Base-by-base conservation (phyloP, 176 grass and related monocot species). In the Metroxylon sagu region DNA sequence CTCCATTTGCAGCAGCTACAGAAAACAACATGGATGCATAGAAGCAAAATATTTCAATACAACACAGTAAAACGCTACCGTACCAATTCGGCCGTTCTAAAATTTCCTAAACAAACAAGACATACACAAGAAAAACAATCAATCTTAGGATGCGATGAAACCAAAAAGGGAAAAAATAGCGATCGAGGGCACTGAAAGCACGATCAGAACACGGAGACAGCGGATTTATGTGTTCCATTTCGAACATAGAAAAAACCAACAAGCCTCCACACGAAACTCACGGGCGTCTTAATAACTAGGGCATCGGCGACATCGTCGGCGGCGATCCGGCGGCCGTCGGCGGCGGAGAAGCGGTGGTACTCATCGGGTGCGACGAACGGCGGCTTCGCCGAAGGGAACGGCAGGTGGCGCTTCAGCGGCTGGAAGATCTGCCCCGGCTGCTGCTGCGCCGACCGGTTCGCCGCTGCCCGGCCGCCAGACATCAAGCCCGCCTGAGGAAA, bases 241-340 rank as follows among this genome's bases (percentile, higher is more conserved):
- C 35, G 35, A 43, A 43, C 35, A 43, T 14, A 43, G 49, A 51
- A 54, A 71, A 4, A 61, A 74, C 14, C 53, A 64, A 64, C 50
- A 79, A 48, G 69, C 18, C 62, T 25, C 62, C 62, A 65, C 55
- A 53, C 55, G 54, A 39, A 28, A 84, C 82, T 79, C 82, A 85
- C 82, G 66, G 82, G 82, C 54, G 82, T 85, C 66, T 76, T 62
- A 61, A 85, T 23, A 67, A 79, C 10, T 39, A 85, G 61, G 16
- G 71, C 71, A 59, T 85, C 82, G 51, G 58, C 57, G 56, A 85
- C 53, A 4, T 79, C 71, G 1, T 58, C 71, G 27, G 0, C 72
- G 7, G 8, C 54, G 29, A 10, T 54, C 28, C 43, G 29, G 29
- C 31, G 17, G 54, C 71, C 65, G 1, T 43, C 35, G 35, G 35